phyloP scores from a whole-genome alignment of 1,284 basidiomycete species.

The Ceratobasidium sp. region DNA sequence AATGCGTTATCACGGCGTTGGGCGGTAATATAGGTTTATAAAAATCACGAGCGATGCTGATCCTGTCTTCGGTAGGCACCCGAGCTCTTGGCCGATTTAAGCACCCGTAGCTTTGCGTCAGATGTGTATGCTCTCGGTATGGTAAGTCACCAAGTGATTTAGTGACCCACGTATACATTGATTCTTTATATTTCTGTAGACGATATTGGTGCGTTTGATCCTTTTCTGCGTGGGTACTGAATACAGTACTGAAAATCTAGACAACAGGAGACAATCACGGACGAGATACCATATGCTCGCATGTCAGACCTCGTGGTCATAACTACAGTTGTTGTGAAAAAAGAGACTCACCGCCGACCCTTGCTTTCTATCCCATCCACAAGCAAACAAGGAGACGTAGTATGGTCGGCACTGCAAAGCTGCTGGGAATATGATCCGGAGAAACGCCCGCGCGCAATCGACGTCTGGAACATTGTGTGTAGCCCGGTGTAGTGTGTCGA shows the following conservation, averaged over 20 bases:
- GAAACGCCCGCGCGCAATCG: neutral
- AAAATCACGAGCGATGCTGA: neutral
- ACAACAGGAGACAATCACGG: neutral
- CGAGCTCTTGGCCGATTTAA: neutral
- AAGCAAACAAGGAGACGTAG: neutral
- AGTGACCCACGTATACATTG: too few relatives aligned
- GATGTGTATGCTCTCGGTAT: conserved; percentile 26
- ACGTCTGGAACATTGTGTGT: neutral
- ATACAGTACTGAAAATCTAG: too few relatives aligned
- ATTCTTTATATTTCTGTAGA: too few relatives aligned
- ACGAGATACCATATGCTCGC: neutral
- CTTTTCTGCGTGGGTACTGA: too few relatives aligned
- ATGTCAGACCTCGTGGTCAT: neutral
- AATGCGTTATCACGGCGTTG: neutral
- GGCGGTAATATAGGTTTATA: neutral
- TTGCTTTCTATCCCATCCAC: neutral
- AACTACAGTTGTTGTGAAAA: neutral
- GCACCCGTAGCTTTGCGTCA: neutral
- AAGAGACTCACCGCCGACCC: neutral
- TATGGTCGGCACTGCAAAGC: neutral
- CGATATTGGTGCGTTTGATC: too few relatives aligned
- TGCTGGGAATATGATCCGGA: conserved; percentile 19
- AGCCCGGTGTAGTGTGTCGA: too few relatives aligned
- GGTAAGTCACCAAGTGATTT: neutral
- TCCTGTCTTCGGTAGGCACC: neutral